Conservation (phyloP, 768 basidiomycete genomes). For the Lentinus brumalis region DNA sequence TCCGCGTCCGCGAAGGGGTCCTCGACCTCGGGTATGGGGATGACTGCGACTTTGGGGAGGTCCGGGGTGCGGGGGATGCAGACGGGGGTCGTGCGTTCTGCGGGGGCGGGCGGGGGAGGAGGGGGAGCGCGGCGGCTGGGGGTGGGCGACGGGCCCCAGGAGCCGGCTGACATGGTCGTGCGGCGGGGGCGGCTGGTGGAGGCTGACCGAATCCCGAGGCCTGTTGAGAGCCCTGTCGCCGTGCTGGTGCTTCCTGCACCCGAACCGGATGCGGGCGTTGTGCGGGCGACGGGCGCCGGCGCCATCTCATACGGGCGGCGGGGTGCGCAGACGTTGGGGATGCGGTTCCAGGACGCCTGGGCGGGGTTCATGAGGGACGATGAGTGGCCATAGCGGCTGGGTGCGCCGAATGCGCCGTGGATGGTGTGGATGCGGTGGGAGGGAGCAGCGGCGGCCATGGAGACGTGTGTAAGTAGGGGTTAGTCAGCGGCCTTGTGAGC, state of each 20-base stretch:
- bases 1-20: constrained; percentile 31
- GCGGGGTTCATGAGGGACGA: constrained; percentile 14
- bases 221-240: too few relatives aligned
- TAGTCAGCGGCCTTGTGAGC: background rate
- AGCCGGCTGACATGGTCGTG: constrained; percentile 18
- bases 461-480: background rate
- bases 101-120: constrained; percentile 17
- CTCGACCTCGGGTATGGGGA: constrained; percentile 11
- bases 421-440: constrained; percentile 26
- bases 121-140: constrained; percentile 21
- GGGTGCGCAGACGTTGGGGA: constrained; percentile 25
- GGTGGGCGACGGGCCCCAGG: constrained; percentile 6
- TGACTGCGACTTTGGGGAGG: background rate
- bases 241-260: constrained; percentile 1
- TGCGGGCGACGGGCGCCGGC: constrained; percentile 7
- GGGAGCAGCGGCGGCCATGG: constrained; percentile 17
- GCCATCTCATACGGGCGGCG: constrained; percentile 16
- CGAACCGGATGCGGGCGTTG: constrained; percentile 11
- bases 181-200: constrained; percentile 22
- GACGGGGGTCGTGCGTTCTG: constrained; percentile 14
- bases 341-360: constrained; percentile 24
- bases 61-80: constrained; percentile 8
- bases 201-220: background rate
- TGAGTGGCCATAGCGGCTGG: constrained; percentile 10
- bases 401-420: constrained; percentile 21